A percentile compares a stretch with the other conserved stretches of the same genome.
Evolutionary conservation across 2,329 filamentous ascomycete species (phyloP).

Genomic region (Diaporthe citriasiana): DNA sequence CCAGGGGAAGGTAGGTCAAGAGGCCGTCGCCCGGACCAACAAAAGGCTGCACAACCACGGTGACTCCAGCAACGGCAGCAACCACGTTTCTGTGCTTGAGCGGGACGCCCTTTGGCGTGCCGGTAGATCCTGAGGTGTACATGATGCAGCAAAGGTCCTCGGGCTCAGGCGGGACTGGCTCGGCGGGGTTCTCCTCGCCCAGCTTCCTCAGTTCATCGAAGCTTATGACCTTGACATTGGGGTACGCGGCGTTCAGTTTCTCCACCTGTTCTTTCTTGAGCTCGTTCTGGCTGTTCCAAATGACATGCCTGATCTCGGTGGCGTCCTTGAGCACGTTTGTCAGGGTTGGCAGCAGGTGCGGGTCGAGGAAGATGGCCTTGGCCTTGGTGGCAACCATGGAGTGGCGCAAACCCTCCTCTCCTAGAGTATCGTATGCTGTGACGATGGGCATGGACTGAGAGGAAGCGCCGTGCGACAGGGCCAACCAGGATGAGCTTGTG

Average conservation of each 20-base stretch:
- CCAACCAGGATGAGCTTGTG: slow-evolving; percentile 71
- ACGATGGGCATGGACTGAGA: slow-evolving; percentile 88
- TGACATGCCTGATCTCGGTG: slow-evolving; percentile 63
- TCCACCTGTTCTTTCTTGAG: slow-evolving; percentile 65
- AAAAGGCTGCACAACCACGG: slow-evolving; percentile 81
- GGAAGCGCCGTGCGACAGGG: slow-evolving; percentile 65
- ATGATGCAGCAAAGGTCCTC: slow-evolving; percentile 83
- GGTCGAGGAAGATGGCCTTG: slow-evolving; percentile 81
- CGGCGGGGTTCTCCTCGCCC: slow-evolving; percentile 74
- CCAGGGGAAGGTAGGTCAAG: slow-evolving; percentile 86
- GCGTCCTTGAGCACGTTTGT: slow-evolving; percentile 67
- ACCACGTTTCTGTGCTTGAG: slow-evolving; percentile 82
- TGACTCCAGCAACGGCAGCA: slow-evolving; percentile 83
- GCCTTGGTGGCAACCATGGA: slow-evolving; percentile 80
- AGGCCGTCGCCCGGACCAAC: slow-evolving; percentile 84
- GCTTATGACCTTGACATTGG: slow-evolving; percentile 62
- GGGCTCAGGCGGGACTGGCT: slow-evolving; percentile 76
- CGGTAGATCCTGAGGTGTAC: slow-evolving; percentile 85
- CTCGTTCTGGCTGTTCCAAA: slow-evolving; percentile 69
- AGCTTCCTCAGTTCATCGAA: slow-evolving; percentile 66
- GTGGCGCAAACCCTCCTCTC: slow-evolving; percentile 81
- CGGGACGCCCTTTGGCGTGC: slow-evolving; percentile 85
- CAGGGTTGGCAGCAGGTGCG: slow-evolving; percentile 74
- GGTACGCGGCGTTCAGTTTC: slow-evolving; percentile 64
- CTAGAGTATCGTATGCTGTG: slow-evolving; percentile 86